Conservation (phyloP, 192 early-diverging fungal genomes). For the Linnemannia schmuckeri region DNA sequence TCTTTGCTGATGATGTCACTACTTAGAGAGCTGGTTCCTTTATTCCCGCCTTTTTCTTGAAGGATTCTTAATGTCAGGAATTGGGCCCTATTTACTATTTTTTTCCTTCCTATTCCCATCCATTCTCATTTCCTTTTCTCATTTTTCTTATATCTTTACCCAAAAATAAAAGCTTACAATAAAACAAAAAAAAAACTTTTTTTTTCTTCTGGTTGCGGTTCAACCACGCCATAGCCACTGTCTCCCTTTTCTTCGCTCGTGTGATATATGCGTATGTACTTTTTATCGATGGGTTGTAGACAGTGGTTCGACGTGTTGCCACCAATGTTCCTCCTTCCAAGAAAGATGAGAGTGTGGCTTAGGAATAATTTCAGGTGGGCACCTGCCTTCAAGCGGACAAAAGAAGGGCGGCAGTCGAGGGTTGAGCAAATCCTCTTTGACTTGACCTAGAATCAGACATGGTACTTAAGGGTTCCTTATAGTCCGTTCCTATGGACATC, state of each 20-base stretch:
- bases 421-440: constrained; percentile 10
- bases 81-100: not conserved
- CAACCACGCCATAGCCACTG: not conserved
- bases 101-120: not conserved
- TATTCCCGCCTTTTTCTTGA: constrained; percentile 4
- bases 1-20: not conserved
- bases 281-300: no score
- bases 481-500: not conserved
- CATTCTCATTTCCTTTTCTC: not conserved
- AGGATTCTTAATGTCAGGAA: not conserved
- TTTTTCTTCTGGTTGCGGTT: constrained; percentile 13
- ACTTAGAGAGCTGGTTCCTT: not conserved
- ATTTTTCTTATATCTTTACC: constrained; percentile 2
- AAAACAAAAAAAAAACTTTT: constrained; percentile 27
- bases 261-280: not conserved
- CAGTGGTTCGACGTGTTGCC: no score
- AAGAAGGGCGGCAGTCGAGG: not conserved
- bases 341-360: not conserved
- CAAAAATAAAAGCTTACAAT: constrained; percentile 14
- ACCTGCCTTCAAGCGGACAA: not conserved
- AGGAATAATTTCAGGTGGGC: not conserved
- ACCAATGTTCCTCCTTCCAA: no score
- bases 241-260: not conserved
- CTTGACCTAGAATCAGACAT: constrained; percentile 12
- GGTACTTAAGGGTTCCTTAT: constrained; percentile 7